These are phyloP conservation scores for Aspergillus aculeatus DNA, from an alignment of 2,329 filamentous ascomycete species.

Conservation along the genomic window DNA sequence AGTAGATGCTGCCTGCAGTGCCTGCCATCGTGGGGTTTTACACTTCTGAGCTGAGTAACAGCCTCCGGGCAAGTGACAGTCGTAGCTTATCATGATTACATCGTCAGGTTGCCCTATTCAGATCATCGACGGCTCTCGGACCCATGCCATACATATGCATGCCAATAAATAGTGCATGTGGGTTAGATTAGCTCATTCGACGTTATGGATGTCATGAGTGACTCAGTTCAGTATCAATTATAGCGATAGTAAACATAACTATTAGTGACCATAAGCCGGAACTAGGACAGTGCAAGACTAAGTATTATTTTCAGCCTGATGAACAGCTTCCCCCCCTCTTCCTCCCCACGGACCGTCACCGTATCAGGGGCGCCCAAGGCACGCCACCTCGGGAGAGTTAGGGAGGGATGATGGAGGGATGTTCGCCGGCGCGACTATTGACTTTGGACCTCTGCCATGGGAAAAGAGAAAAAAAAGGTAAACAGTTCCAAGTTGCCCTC, in stretches of 20 bases:
- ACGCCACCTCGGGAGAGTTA: not conserved
- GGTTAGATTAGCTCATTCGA: not conserved
- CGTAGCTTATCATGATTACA: not conserved
- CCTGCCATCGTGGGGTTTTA: too few species aligned
- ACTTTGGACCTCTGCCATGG: not conserved
- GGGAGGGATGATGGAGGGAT: not conserved
- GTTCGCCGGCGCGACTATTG: not conserved
- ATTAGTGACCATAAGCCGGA: too few species aligned
- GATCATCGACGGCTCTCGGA: not conserved
- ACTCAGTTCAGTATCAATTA: too few species aligned
- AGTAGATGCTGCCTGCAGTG: not conserved
- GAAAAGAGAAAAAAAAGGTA: not conserved
- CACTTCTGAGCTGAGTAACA: not conserved
- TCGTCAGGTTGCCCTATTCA: not conserved
- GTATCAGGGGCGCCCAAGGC: slow-evolving; percentile 5
- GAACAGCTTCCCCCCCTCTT: not conserved
- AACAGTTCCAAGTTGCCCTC: not conserved
- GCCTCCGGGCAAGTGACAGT: not conserved
- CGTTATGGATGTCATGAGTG: not conserved
- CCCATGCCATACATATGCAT: not conserved
- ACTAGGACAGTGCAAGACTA: too few species aligned
- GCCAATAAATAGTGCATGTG: not conserved
- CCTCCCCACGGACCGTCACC: not conserved
- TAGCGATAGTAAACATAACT: too few species aligned
- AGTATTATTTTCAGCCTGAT: not conserved